phyloP scores from a whole-genome alignment of 169 alveolate genomes.

The Amoebophrya sp. region DNA sequence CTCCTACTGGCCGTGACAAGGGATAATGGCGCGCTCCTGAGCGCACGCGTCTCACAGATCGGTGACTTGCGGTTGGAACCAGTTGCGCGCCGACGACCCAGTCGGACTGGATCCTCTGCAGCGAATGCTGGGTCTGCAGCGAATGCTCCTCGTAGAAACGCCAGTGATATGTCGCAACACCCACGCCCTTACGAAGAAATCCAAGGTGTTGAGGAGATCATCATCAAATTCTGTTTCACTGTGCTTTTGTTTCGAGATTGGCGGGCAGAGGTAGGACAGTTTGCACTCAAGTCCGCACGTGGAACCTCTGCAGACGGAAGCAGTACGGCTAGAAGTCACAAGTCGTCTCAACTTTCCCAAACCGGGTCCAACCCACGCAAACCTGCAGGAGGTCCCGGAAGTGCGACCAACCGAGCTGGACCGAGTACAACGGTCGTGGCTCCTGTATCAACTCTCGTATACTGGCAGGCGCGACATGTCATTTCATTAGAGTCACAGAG shows the following conservation, averaged over 20 bases:
- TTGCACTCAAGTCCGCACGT: background rate
- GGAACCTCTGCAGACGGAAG: too few relatives aligned
- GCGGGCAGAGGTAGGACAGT: background rate
- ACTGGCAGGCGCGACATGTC: background rate
- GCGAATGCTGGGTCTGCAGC: too few relatives aligned
- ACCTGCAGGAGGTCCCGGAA: too few relatives aligned
- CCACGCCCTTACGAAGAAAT: background rate
- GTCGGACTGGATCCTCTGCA: too few relatives aligned
- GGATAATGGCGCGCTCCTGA: background rate
- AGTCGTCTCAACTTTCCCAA: too few relatives aligned
- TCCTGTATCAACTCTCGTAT: too few relatives aligned
- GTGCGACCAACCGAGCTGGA: too few relatives aligned
- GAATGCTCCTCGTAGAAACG: too few relatives aligned
- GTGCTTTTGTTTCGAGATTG: background rate
- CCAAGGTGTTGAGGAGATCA: background rate
- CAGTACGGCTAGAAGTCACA: too few relatives aligned
- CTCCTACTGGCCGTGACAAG: background rate
- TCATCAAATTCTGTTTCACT: background rate
- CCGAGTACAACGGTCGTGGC: too few relatives aligned
- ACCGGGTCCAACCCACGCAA: too few relatives aligned
- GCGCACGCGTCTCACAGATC: background rate
- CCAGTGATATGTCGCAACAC: background rate
- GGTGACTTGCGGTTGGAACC: background rate
- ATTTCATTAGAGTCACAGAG: background rate
- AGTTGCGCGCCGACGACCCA: background rate